Conservation (phyloP, 2,329 filamentous ascomycete genomes). For the Bertia moriformis region DNA sequence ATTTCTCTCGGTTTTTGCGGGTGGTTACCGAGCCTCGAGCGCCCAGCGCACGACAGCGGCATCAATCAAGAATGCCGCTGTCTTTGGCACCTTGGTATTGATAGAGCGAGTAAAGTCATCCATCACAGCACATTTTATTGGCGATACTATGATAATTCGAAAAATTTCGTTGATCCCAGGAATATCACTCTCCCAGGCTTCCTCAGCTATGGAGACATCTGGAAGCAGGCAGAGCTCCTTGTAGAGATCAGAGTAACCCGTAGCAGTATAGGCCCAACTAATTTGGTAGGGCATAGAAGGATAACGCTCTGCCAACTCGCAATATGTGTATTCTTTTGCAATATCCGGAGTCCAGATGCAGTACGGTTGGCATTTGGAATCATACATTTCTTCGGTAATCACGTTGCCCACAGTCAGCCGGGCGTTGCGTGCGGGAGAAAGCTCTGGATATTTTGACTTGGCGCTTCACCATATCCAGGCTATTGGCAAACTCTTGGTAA, state of each 20-base stretch:
- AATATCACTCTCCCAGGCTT: constrained; percentile 6
- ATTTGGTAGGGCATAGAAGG: constrained; percentile 20
- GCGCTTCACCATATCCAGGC: background rate
- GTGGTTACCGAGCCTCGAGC: constrained; percentile 8
- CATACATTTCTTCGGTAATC: constrained; percentile 12
- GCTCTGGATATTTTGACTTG: background rate
- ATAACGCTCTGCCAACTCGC: constrained; percentile 13
- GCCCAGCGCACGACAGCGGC: constrained; percentile 15
- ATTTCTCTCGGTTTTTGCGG: background rate
- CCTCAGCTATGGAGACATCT: constrained; percentile 22
- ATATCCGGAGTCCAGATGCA: constrained; percentile 25
- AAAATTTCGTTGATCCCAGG: constrained; percentile 12
- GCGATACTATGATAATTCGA: constrained; percentile 12
- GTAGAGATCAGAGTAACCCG: constrained; percentile 18
- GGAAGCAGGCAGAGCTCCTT: constrained; percentile 19
- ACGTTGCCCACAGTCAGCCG: constrained; percentile 19
- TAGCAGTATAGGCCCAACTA: constrained; percentile 22
- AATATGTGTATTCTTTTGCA: constrained; percentile 18
- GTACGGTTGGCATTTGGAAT: constrained; percentile 15
- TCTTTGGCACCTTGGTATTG: constrained; percentile 2
- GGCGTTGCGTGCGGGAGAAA: constrained; percentile 13
- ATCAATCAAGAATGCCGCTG: constrained; percentile 13
- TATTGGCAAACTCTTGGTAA: background rate
- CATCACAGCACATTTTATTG: constrained; percentile 15
- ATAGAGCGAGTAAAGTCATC: constrained; percentile 17